Evolutionary conservation across 2,329 filamentous ascomycete genomes (phyloP).

Genomic region (Pyricularia sp.): DNA sequence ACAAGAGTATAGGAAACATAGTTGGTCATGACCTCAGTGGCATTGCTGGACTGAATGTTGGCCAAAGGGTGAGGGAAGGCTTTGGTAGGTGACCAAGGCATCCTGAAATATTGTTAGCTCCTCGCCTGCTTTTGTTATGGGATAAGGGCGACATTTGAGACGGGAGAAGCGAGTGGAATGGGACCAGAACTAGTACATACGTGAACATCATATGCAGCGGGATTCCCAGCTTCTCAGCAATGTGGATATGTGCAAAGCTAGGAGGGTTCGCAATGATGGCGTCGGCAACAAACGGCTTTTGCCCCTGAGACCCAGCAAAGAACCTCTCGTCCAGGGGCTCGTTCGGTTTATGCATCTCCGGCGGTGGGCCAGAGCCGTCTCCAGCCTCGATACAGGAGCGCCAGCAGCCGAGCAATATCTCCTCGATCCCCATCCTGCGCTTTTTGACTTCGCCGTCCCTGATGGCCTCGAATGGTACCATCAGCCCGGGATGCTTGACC

Average conservation of each 20-base stretch:
- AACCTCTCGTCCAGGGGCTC: neutral
- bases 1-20: slow-evolving; percentile 74
- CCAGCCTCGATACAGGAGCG: slow-evolving; percentile 65
- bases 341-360: slow-evolving; percentile 19
- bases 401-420: slow-evolving; percentile 82
- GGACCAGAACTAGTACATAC: slow-evolving; percentile 17
- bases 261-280: slow-evolving; percentile 79
- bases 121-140: neutral
- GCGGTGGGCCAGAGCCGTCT: slow-evolving; percentile 52
- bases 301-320: neutral
- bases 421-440: slow-evolving; percentile 60
- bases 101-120: neutral
- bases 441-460: slow-evolving; percentile 63
- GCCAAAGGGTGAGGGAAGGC: slow-evolving; percentile 71
- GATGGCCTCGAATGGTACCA: slow-evolving; percentile 64
- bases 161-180: neutral
- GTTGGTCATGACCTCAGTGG: slow-evolving; percentile 65
- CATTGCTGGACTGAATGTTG: slow-evolving; percentile 63
- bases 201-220: slow-evolving; percentile 86
- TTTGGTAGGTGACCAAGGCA: slow-evolving; percentile 68
- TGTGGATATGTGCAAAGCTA: slow-evolving; percentile 69
- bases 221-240: slow-evolving; percentile 68
- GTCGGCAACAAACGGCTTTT: slow-evolving; percentile 58
- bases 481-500: slow-evolving; percentile 75
- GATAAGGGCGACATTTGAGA: neutral